Conservation (phyloP, 2,329 filamentous ascomycete genomes). For the Helicocarpus griseus region DNA sequence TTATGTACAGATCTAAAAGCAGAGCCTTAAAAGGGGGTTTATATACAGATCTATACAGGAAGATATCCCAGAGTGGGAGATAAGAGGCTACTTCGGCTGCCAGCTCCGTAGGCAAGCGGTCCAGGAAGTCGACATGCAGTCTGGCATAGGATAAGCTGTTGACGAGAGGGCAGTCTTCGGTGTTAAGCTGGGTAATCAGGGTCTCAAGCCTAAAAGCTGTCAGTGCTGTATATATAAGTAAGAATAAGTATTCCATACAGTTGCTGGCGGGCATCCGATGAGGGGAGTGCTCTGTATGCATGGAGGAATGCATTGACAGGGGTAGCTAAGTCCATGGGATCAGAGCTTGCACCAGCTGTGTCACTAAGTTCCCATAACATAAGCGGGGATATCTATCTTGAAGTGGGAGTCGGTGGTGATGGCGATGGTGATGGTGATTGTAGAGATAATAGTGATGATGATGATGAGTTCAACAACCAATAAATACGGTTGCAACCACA, state of each 20-base stretch:
- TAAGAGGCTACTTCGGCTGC: conserved; percentile 18
- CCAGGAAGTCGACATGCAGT: conserved; percentile 26
- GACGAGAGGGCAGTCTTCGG: conserved; percentile 25
- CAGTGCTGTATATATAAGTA: conserved; percentile 1
- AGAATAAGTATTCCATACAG: conserved; percentile 11
- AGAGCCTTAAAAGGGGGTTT: no score
- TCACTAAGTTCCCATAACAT: no score
- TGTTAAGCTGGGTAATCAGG: conserved; percentile 20
- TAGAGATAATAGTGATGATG: no score
- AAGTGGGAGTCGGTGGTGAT: no score
- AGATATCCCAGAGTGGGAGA: conserved; percentile 20
- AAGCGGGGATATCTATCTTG: no score
- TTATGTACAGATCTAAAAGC: no score
- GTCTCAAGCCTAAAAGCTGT: not conserved
- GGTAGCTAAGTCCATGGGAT: not conserved
- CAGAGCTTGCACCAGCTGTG: no score
- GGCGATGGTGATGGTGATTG: no score
- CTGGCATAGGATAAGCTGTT: conserved; percentile 13
- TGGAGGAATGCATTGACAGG: conserved; percentile 6
- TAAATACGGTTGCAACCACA: no score
- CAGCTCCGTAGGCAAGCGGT: conserved; percentile 25
- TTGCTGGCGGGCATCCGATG: conserved; percentile 15
- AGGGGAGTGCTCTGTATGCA: conserved; percentile 16
- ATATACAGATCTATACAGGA: conserved; percentile 22
- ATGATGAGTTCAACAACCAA: no score